A percentile compares a stretch with the other conserved stretches of the same genome.
Evolutionary conservation across 2,329 filamentous ascomycete genomes (phyloP).

Genomic region (Paecilomyces formosus): DNA sequence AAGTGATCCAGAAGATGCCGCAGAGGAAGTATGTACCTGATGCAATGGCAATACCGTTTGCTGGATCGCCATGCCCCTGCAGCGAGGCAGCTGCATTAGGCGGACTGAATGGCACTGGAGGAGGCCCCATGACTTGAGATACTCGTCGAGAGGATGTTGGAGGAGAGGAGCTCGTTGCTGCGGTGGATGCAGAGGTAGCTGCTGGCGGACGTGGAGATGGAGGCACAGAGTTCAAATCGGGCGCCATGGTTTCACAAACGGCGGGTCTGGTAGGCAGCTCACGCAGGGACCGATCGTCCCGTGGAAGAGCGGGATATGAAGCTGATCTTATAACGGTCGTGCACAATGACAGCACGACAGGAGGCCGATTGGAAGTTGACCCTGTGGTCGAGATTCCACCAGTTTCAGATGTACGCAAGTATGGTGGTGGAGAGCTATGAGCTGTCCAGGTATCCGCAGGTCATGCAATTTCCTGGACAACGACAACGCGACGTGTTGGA

Average conservation of each 20-base stretch:
- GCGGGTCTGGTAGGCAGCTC: neutral
- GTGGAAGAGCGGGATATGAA: neutral
- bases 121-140: conserved; percentile 42
- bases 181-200: conserved; percentile 21
- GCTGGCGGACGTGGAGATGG: conserved; percentile 25
- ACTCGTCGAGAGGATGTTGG: conserved; percentile 37
- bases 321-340: neutral
- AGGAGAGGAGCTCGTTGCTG: conserved; percentile 23
- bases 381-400: neutral
- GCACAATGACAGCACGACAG: neutral
- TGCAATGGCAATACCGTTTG: conserved; percentile 28
- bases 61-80: conserved; percentile 22
- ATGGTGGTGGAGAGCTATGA: neutral
- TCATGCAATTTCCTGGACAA: neutral
- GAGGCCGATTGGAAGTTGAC: neutral
- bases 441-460: neutral
- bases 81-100: conserved; percentile 17
- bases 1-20: neutral
- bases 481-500: neutral
- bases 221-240: conserved; percentile 41
- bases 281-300: neutral
- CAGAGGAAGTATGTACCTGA: conserved; percentile 26
- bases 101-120: conserved; percentile 22
- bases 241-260: conserved; percentile 32
- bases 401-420: neutral